These are phyloP conservation scores for Perkinsus olseni DNA, from an alignment of 169 alveolate species.

Conservation along the genomic window DNA sequence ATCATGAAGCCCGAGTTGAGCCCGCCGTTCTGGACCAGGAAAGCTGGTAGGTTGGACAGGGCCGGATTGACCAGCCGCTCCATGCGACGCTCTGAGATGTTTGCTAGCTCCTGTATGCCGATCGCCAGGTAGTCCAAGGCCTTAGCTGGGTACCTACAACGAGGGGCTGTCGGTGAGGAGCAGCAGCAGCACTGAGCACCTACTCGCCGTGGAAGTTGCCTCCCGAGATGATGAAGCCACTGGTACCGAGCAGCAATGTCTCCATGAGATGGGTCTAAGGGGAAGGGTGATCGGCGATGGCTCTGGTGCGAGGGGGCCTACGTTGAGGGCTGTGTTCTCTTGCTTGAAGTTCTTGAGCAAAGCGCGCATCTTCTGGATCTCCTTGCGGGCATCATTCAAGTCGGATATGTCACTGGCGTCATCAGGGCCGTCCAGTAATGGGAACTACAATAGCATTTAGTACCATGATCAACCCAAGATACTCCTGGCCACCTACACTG, in stretches of 20 bases:
- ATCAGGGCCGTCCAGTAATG: background rate
- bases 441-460: too few species aligned
- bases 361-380: background rate
- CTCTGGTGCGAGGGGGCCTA: background rate
- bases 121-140: conserved; percentile 32
- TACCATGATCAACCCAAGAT: background rate
- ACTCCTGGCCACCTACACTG: background rate
- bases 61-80: conserved; percentile 30
- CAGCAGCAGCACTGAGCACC: background rate
- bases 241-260: conserved; percentile 11
- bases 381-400: background rate
- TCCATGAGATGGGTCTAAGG: background rate
- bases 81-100: conserved; percentile 29
- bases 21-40: conserved; percentile 38
- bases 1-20: conserved; percentile 51
- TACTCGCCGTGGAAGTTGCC: conserved; percentile 57
- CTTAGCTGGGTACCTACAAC: conserved; percentile 37
- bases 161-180: background rate
- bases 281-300: background rate
- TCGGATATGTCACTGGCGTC: background rate
- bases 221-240: conserved; percentile 24
- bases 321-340: background rate
- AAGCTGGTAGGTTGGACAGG: conserved; percentile 32
- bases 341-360: background rate
- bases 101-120: conserved; percentile 33